Percentiles rank a stretch among this genome's conserved stretches.
These are phyloP conservation scores for Trifolium fragiferum DNA, from an alignment of 306 rosid genomes.

Conservation along the genomic window DNA sequence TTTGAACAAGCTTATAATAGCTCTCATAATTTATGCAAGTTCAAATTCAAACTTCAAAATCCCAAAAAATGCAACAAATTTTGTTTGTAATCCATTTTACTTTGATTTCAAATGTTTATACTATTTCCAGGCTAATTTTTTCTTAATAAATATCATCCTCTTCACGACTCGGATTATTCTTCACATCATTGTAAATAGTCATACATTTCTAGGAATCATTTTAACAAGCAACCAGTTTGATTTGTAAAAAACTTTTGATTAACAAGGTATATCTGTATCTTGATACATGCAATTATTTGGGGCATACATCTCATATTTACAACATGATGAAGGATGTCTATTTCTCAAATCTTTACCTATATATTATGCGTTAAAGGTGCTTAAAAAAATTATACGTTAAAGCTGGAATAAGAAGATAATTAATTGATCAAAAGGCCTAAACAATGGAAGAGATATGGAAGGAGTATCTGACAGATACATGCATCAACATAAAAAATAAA, in stretches of 20 bases:
- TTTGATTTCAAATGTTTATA: not conserved
- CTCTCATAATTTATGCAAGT: not conserved
- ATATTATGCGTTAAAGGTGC: not conserved
- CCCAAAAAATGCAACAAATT: not conserved
- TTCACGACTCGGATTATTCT: constrained; percentile 1
- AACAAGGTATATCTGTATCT: not conserved
- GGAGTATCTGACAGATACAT: not conserved
- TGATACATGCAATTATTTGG: constrained; percentile 11
- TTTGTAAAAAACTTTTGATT: not conserved
- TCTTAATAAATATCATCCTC: constrained; percentile 1
- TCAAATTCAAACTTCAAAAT: constrained; percentile 6
- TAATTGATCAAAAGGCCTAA: not conserved
- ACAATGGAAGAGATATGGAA: not conserved
- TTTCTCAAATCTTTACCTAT: not conserved
- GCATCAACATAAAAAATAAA: constrained; percentile 13
- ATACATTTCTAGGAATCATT: constrained; percentile 1
- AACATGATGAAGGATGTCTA: constrained; percentile 10
- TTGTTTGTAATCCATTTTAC: not conserved
- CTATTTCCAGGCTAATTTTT: constrained; percentile 7
- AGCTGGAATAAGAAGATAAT: not conserved
- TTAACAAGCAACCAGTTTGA: not conserved
- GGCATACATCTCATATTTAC: not conserved
- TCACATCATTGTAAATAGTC: not conserved
- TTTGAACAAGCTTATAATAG: not conserved
- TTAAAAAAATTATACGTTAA: not conserved